A percentile compares a stretch with the other conserved stretches of the same genome.
These are phyloP conservation scores for Aspergillus bertholletiae DNA, from an alignment of 495 filamentous ascomycete species.

Conservation along the genomic window DNA sequence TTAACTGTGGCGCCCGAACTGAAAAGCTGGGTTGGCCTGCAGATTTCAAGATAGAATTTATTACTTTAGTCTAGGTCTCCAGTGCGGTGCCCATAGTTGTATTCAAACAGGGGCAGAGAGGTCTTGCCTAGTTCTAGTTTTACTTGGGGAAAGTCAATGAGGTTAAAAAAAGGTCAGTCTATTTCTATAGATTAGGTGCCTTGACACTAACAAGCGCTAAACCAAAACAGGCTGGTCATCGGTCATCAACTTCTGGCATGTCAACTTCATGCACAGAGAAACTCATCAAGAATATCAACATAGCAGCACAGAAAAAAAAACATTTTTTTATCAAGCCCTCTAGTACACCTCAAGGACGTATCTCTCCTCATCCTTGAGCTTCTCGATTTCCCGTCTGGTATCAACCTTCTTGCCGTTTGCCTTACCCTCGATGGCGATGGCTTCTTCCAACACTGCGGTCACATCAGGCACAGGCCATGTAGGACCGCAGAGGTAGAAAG, in stretches of 20 bases:
- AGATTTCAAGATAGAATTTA: too few relatives aligned
- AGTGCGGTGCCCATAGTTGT: too few relatives aligned
- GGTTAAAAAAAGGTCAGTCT: background rate
- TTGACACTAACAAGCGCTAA: conserved; percentile 14
- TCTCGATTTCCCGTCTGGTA: conserved; percentile 88
- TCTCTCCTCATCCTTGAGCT: conserved; percentile 86
- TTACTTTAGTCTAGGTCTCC: too few relatives aligned
- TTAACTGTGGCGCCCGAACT: too few relatives aligned
- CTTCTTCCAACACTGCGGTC: conserved; percentile 88
- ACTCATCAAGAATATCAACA: background rate
- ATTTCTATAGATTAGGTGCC: background rate
- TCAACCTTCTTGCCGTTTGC: conserved; percentile 73
- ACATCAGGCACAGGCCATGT: conserved; percentile 99
- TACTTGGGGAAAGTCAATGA: too few relatives aligned
- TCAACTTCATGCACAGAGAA: conserved; percentile 15
- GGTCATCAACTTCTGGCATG: too few relatives aligned
- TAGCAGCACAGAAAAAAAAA: background rate
- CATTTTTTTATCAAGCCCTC: background rate
- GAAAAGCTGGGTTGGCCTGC: too few relatives aligned
- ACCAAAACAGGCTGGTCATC: conserved; percentile 21
- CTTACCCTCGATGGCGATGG: conserved; percentile 75
- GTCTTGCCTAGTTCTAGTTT: too few relatives aligned
- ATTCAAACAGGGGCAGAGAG: too few relatives aligned
- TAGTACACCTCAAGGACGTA: conserved; percentile 98
- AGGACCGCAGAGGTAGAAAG: conserved; percentile 95